Percentiles rank a stretch among this genome's conserved stretches.
Evolutionary conservation across 2,329 filamentous ascomycete genomes (phyloP).

Genomic region (Elsinoe arachidis): DNA sequence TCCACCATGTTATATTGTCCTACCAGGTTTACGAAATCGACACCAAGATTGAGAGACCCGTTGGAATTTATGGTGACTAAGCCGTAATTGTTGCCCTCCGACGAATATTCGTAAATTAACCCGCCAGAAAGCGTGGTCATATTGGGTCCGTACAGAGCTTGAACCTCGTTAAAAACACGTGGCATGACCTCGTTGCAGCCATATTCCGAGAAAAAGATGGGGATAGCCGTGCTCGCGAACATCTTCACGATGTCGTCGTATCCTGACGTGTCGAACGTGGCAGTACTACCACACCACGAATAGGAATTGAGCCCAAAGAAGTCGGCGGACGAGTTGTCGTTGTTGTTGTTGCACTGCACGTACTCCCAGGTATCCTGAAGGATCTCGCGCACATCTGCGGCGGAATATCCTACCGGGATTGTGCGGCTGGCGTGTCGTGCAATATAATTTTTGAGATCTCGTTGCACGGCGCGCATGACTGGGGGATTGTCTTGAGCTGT

Average conservation of each 20-base stretch:
- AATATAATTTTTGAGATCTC: constrained; percentile 62
- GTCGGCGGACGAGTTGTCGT: constrained; percentile 56
- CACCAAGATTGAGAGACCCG: constrained; percentile 33
- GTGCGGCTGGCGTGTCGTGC: constrained; percentile 46
- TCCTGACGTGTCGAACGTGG: constrained; percentile 53
- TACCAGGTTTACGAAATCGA: constrained; percentile 58
- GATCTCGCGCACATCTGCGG: constrained; percentile 65
- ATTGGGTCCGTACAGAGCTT: constrained; percentile 58
- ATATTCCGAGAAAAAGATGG: constrained; percentile 75
- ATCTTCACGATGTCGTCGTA: constrained; percentile 56
- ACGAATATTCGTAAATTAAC: constrained; percentile 71
- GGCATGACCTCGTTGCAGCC: constrained; percentile 68
- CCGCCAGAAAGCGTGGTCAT: constrained; percentile 70
- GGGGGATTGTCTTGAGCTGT: constrained; percentile 45
- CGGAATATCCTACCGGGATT: constrained; percentile 61
- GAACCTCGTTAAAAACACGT: constrained; percentile 68
- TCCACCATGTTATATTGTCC: constrained; percentile 67
- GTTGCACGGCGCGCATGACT: constrained; percentile 54
- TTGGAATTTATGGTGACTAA: constrained; percentile 39
- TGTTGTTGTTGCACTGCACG: constrained; percentile 53
- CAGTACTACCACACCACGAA: constrained; percentile 63
- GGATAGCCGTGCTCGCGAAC: constrained; percentile 58
- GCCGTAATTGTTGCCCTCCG: constrained; percentile 56
- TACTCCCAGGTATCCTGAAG: constrained; percentile 69
- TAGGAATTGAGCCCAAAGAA: constrained; percentile 71